phyloP scores from a whole-genome alignment of 352 stramenopile genomes.

The Phytopythium vexans region DNA sequence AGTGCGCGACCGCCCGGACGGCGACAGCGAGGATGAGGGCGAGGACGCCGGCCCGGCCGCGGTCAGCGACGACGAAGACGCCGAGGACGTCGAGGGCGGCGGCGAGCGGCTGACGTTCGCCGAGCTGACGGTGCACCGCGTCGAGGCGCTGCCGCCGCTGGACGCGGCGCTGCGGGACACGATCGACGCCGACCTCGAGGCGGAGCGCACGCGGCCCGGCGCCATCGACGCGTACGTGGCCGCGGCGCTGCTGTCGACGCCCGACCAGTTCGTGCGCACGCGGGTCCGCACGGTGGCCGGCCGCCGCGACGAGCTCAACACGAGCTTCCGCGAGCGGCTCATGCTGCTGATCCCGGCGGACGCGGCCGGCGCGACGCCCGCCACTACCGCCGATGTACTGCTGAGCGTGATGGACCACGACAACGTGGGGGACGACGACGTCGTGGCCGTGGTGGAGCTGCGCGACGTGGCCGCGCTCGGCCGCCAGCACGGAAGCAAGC shows the following conservation, averaged over 20 bases:
- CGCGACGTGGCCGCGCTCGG: slow-evolving; percentile 32
- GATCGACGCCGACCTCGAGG: slow-evolving; percentile 28
- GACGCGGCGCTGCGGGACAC: slow-evolving; percentile 55
- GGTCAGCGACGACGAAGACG: slow-evolving; percentile 10
- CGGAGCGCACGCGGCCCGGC: too few relatives aligned
- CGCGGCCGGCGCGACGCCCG: slow-evolving; percentile 7
- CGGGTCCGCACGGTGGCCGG: slow-evolving; percentile 64
- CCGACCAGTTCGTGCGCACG: slow-evolving; percentile 50
- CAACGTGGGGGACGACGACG: slow-evolving; percentile 55
- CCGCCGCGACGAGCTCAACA: slow-evolving; percentile 50
- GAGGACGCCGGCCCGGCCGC: slow-evolving; percentile 4
- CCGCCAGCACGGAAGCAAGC: slow-evolving; percentile 22
- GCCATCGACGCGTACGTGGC: slow-evolving; percentile 73
- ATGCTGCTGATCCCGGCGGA: slow-evolving; percentile 42
- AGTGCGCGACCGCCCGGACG: slow-evolving; percentile 32
- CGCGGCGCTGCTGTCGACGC: slow-evolving; percentile 23
- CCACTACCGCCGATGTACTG: slow-evolving; percentile 14
- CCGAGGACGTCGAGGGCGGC: slow-evolving; percentile 18
- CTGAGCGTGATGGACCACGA: slow-evolving; percentile 75
- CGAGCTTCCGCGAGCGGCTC: slow-evolving; percentile 64
- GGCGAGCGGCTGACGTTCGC: slow-evolving; percentile 45
- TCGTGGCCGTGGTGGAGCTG: slow-evolving; percentile 52
- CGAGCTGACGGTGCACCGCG: slow-evolving; percentile 54
- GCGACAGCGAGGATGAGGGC: slow-evolving; percentile 35
- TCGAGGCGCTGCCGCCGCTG: slow-evolving; percentile 61